These are phyloP conservation scores for Lentinula lateritia DNA, from an alignment of 768 basidiomycete genomes.

Conservation along the genomic window DNA sequence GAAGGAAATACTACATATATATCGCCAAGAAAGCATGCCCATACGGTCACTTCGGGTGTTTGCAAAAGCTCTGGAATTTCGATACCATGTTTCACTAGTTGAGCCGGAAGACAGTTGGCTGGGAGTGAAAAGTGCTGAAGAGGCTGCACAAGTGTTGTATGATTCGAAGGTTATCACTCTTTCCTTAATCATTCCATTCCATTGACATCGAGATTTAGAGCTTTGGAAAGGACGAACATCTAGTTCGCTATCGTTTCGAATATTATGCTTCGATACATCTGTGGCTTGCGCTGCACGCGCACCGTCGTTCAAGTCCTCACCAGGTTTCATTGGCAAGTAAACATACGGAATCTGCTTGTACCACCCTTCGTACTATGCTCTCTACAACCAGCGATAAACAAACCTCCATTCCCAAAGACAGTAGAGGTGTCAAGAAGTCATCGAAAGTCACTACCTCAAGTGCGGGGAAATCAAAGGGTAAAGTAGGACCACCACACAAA, in stretches of 20 bases:
- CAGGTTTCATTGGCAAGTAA: constrained; percentile 40
- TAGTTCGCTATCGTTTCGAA: constrained; percentile 33
- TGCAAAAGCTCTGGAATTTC: constrained; percentile 47
- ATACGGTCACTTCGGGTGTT: constrained; percentile 55
- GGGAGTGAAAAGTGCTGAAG: constrained; percentile 28
- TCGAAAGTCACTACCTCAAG: constrained; percentile 14
- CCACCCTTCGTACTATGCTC: constrained; percentile 36
- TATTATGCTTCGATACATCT: constrained; percentile 54
- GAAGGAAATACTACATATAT: constrained; percentile 43
- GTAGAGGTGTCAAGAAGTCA: not conserved
- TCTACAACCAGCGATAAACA: constrained; percentile 7
- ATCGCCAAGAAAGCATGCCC: constrained; percentile 42
- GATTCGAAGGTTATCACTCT: constrained; percentile 28
- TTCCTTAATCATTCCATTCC: not conserved
- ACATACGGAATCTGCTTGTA: constrained; percentile 52
- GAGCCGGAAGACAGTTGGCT: constrained; percentile 19
- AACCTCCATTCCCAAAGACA: constrained; percentile 19
- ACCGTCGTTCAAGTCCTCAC: constrained; percentile 42
- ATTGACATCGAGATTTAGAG: constrained; percentile 10
- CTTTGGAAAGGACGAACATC: constrained; percentile 26
- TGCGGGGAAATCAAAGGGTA: constrained; percentile 9
- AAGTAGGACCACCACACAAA: not conserved
- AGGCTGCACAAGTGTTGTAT: constrained; percentile 38
- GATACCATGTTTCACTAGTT: constrained; percentile 32
- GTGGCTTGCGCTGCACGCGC: constrained; percentile 67